Evolutionary conservation across 2,329 filamentous ascomycete genomes (phyloP).

Genomic region (Aspergillus sp.): DNA sequence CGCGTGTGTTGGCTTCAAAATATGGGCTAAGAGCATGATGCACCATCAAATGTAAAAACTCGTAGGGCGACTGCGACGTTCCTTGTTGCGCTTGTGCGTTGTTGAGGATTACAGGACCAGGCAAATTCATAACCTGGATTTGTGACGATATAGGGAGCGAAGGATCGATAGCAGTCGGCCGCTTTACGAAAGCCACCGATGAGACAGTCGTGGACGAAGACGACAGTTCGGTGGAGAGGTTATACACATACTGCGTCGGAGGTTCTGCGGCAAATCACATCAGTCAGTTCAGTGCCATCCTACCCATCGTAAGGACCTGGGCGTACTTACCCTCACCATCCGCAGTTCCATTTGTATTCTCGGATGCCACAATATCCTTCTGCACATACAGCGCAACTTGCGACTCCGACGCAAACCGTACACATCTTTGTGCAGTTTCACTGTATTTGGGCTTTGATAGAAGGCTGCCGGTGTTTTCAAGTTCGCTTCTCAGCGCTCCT

Average conservation of each 20-base stretch:
- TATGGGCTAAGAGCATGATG: constrained; percentile 91
- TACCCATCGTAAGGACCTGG: background rate
- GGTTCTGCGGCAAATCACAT: constrained; percentile 20
- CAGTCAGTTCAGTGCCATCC: background rate
- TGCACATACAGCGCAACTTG: constrained; percentile 89
- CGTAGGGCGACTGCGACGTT: constrained; percentile 76
- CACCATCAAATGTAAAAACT: constrained; percentile 87
- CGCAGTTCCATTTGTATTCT: constrained; percentile 44
- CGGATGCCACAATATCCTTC: constrained; percentile 65
- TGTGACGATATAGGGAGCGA: constrained; percentile 79
- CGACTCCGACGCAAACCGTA: constrained; percentile 83
- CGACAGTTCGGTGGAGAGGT: constrained; percentile 76
- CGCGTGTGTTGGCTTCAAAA: constrained; percentile 94
- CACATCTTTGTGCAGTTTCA: constrained; percentile 84
- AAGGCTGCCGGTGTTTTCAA: constrained; percentile 78
- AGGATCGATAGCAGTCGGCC: constrained; percentile 82
- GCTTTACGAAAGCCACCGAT: constrained; percentile 87
- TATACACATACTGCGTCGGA: constrained; percentile 65
- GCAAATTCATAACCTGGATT: constrained; percentile 89
- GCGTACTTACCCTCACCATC: constrained; percentile 42
- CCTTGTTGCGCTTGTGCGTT: constrained; percentile 68
- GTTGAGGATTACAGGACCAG: constrained; percentile 72
- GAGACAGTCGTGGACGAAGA: constrained; percentile 73
- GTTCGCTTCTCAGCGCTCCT: constrained; percentile 72
- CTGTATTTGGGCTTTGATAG: constrained; percentile 69